Evolutionary conservation across 2,329 filamentous ascomycete genomes (phyloP), one percentile per base, ranked within the genome.

Genomic region (Hypoxylon rubiginosum): DNA sequence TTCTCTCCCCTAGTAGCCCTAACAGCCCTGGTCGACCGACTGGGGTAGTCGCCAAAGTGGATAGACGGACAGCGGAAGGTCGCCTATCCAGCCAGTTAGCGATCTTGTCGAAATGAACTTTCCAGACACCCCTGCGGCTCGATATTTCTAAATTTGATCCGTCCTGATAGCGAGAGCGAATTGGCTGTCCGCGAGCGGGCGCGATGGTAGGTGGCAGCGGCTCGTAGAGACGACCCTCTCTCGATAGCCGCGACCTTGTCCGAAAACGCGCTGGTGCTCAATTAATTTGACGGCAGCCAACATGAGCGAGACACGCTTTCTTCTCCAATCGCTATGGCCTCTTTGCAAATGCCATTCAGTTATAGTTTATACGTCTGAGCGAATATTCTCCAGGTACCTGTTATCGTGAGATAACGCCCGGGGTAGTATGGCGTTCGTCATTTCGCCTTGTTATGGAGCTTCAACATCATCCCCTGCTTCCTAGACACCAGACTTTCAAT

Each of bases 71-170:
- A 60, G 55, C 69, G 64, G 62, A 55, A 62, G 51, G 62, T 68
- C 69, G 69, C 57, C 62, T 69, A 71, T 68, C 43, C 59, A 66
- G 58, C 69, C 67, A 71, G 50, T 71, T 48, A 70, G 57, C 34
- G 17, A 9, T 54, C 17, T 24, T 45, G 17, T 62, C 26, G 52
- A 67, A 64, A 69, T 67, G 62, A 71, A 64, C 11, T 51, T 41
- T 26, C 51, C 34, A 61, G 48, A 55, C 55, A 54, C 50, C 63
- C 57, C 53, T 67, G 62, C 66, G 56, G 63, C 59, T 62, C 43
- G 58, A 30, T 53, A 30, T 50, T 45, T 60, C 58, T 57, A 60
- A 57, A 65, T 50, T 41, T 52, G 59, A 48, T 48, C 39, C 39
- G 24, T 48, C 41, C 41, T 32, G 41, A 30, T 24, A 46, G 57